A percentile compares a stretch with the other conserved stretches of the same genome.
These are phyloP conservation scores for Claviceps sp. DNA, from an alignment of 2,329 filamentous ascomycete genomes.

Conservation along the genomic window DNA sequence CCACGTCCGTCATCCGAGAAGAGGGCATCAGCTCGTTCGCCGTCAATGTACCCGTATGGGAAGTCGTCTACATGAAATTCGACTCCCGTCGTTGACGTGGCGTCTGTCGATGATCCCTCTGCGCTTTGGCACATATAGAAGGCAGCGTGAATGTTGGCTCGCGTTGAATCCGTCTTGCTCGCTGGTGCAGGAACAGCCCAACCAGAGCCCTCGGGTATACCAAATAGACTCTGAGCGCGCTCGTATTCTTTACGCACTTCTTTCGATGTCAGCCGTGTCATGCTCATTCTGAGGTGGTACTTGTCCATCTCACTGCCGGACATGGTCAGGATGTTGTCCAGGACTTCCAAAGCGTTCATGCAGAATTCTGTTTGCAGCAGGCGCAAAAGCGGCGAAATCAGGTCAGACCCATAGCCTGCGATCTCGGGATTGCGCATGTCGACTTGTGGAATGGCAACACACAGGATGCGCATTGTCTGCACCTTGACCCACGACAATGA, in stretches of 20 bases:
- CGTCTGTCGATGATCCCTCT: conserved; percentile 42
- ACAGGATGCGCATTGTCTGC: conserved; percentile 83
- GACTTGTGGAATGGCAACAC: conserved; percentile 71
- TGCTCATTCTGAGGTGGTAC: conserved; percentile 93
- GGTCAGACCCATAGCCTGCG: conserved; percentile 78
- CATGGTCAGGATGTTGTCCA: conserved; percentile 93
- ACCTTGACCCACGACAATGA: conserved; percentile 79
- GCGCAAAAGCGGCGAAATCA: conserved; percentile 83
- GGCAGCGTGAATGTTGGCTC: conserved; percentile 86
- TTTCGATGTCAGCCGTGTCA: conserved; percentile 78
- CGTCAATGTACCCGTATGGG: conserved; percentile 64
- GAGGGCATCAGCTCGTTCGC: conserved; percentile 79
- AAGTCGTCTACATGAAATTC: conserved; percentile 90
- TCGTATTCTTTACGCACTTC: conserved; percentile 89
- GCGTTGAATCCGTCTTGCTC: conserved; percentile 72
- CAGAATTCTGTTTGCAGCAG: conserved; percentile 88
- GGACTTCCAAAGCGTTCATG: conserved; percentile 77
- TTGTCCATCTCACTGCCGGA: conserved; percentile 85
- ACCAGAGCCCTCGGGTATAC: conserved; percentile 87
- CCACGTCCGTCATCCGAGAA: conserved; percentile 69
- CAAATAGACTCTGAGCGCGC: conserved; percentile 84
- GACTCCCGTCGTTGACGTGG: conserved; percentile 66
- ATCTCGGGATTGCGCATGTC: conserved; percentile 90
- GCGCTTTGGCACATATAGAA: conserved; percentile 83
- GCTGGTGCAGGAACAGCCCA: conserved; percentile 95